Base-by-base conservation (phyloP, 106 monocot genomes). In the Xerophyta viscosa region DNA sequence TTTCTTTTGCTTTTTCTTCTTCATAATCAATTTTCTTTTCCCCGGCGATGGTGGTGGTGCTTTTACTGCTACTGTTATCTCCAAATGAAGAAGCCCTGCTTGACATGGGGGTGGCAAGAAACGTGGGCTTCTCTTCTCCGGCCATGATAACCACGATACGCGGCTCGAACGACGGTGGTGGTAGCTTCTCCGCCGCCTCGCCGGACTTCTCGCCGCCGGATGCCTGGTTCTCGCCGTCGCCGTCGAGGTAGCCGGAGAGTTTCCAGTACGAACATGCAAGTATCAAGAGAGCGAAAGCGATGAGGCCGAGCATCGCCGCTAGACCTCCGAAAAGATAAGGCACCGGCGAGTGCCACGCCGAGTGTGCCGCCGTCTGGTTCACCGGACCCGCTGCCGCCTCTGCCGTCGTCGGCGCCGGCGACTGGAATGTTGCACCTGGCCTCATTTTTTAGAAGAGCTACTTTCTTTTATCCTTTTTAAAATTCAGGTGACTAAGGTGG, bases 191-290 rank as follows among this genome's bases (percentile, higher is more conserved):
- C 15, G 26, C 37, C 2, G 46, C 7, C 46, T 66, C 51, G 1
- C 31, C 30, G 29, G 27, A 52, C 21, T 26, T 28, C 29, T 23
- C 19, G 23, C 0, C 52, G 0, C 7, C 39, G 5, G 39, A 39
- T 12, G 10, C 53, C 27, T 28, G 58, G n/a, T 14, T 42, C 42
- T 24, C n/a, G 1, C 23, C 47, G 4, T 15, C 37, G 9, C 39
- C 54, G 20, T 72, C 72, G 22, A 77, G 71, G 68, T 57, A 68
- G 21, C 82, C 72, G 25, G 82, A 77, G 13, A 82, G 68, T 57
- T 77, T 82, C 82, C 77, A 82, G 72, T 82, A 82, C 20, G 82
- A 77, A 65, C 82, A 82, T 7, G 77, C 82, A 24, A 82, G 68
- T 48, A 82, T 72, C 43, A 82, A 76, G 23, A 82, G 77, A 1